A percentile compares a stretch with the other conserved stretches of the same genome.
Evolutionary conservation across 805 yeast genomes (phyloP).

Genomic region (Candida parachauliodes): DNA sequence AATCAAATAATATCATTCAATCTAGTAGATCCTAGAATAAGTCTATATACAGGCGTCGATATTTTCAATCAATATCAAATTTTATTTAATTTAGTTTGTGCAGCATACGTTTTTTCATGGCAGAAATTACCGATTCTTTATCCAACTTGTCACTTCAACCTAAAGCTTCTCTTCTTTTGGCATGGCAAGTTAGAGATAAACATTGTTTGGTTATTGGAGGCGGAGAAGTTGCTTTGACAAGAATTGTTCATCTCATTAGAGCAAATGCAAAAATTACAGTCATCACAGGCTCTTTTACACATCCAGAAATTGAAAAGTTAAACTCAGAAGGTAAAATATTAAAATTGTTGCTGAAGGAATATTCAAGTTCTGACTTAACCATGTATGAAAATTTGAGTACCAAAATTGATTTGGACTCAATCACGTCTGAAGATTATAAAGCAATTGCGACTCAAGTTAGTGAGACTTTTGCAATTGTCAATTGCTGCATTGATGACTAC

Average conservation of each 20-base stretch:
- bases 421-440: constrained; percentile 16
- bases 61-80: too few species aligned
- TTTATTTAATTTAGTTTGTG: too few species aligned
- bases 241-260: constrained; percentile 61
- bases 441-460: constrained; percentile 32
- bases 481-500: constrained; percentile 75
- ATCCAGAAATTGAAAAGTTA: constrained; percentile 25
- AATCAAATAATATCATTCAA: too few species aligned
- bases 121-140: background rate
- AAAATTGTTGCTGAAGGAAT: constrained; percentile 42
- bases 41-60: too few species aligned
- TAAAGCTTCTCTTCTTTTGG: constrained; percentile 59
- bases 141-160: constrained; percentile 15
- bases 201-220: constrained; percentile 76
- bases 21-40: too few species aligned
- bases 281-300: constrained; percentile 40
- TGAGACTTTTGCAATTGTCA: constrained; percentile 57
- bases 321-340: constrained; percentile 38
- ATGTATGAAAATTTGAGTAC: constrained; percentile 39
- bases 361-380: constrained; percentile 43
- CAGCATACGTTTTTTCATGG: too few species aligned
- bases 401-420: constrained; percentile 9
- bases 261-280: constrained; percentile 73
- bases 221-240: constrained; percentile 70
- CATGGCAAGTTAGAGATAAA: constrained; percentile 67